These are phyloP conservation scores for Cryptococcus sp. DNA, from an alignment of 1,284 basidiomycete genomes.

Conservation along the genomic window DNA sequence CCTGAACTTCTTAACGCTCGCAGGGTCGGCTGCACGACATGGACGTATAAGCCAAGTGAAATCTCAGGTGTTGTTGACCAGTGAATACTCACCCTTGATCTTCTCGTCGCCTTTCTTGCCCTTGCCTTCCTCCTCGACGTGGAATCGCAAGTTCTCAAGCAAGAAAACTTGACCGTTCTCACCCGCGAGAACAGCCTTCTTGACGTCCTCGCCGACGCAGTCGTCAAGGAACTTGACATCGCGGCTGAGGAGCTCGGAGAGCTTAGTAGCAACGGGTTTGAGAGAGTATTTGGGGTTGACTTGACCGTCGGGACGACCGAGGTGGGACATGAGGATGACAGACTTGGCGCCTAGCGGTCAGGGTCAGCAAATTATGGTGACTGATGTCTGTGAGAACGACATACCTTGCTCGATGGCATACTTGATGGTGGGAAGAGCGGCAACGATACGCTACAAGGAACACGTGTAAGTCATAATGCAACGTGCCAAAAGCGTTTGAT, in stretches of 20 bases:
- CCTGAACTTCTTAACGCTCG: conserved; percentile 81
- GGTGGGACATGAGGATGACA: conserved; percentile 95
- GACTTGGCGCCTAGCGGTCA: conserved; percentile 68
- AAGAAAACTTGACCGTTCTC: conserved; percentile 80
- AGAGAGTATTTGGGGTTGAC: conserved; percentile 87
- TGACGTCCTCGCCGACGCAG: conserved; percentile 82
- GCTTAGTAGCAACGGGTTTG: conserved; percentile 73
- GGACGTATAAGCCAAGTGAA: too few species aligned
- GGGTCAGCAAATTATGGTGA: not conserved
- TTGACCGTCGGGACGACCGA: conserved; percentile 95
- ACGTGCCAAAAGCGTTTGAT: not conserved
- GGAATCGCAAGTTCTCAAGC: conserved; percentile 97
- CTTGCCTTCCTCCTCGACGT: conserved; percentile 98
- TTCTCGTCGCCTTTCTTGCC: conserved; percentile 84
- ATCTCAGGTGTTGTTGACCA: too few species aligned
- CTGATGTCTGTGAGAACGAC: conserved; percentile 20
- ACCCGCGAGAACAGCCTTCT: conserved; percentile 72
- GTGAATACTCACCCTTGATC: conserved; percentile 62
- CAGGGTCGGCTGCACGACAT: conserved; percentile 64
- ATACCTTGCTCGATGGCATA: conserved; percentile 86
- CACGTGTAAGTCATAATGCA: not conserved
- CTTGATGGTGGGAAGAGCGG: conserved; percentile 93
- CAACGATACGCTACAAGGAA: conserved; percentile 78
- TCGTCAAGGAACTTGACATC: conserved; percentile 81
- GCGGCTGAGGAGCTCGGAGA: conserved; percentile 68